Evolutionary conservation across 2,329 filamentous ascomycete genomes (phyloP).

Genomic region (Ascosphaera apis): DNA sequence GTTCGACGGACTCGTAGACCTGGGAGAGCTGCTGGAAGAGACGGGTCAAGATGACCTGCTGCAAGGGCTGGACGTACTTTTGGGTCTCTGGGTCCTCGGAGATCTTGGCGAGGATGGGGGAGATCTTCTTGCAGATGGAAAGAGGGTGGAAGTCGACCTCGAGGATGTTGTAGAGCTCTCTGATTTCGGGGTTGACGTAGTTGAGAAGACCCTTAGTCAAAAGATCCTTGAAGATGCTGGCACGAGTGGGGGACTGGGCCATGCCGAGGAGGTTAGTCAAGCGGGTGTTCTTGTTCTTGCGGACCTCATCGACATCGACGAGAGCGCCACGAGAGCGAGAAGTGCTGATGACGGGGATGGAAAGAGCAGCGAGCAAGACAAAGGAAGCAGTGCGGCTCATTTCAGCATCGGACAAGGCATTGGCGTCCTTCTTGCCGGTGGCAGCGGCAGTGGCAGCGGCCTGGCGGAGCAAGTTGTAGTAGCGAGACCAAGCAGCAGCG

Average conservation of each 20-base stretch:
- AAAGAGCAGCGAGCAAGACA: conserved; percentile 77
- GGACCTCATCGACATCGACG: conserved; percentile 87
- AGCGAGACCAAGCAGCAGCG: conserved; percentile 87
- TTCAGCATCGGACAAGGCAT: conserved; percentile 66
- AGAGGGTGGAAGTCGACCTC: conserved; percentile 98
- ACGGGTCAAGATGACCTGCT: conserved; percentile 94
- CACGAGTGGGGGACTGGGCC: conserved; percentile 68
- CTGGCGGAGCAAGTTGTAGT: conserved; percentile 88
- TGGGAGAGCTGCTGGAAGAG: conserved; percentile 98
- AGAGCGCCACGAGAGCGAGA: conserved; percentile 85
- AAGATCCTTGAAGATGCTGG: conserved; percentile 83
- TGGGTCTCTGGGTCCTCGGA: conserved; percentile 88
- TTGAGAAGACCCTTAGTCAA: conserved; percentile 85
- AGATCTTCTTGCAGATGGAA: conserved; percentile 98
- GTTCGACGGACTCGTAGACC: conserved; percentile 93
- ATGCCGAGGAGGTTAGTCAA: conserved; percentile 92
- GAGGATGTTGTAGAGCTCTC: conserved; percentile 92
- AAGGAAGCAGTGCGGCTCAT: conserved; percentile 89
- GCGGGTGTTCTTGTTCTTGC: conserved; percentile 97
- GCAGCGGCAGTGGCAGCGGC: conserved; percentile 66
- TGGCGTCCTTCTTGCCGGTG: conserved; percentile 83
- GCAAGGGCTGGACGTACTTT: conserved; percentile 83
- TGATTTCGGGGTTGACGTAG: conserved; percentile 80
- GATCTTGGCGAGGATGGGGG: conserved; percentile 82
- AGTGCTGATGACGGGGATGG: conserved; percentile 99